Evolutionary conservation across 139 green algal genomes (phyloP), one percentile per base, ranked within the genome.

Genomic region (Nannochloris sp.): DNA sequence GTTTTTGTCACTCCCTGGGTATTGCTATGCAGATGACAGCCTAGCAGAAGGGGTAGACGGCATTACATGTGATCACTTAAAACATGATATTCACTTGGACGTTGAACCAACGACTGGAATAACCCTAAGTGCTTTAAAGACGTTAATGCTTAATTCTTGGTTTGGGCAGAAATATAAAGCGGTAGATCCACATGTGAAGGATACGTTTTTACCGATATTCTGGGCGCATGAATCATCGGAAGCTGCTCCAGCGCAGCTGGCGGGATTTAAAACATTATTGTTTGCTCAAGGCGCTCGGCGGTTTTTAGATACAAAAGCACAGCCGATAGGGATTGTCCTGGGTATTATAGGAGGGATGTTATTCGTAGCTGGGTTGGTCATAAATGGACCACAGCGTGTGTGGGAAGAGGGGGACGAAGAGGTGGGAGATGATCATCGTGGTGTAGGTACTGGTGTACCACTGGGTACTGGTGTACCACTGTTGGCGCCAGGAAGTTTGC

Each of bases 131-230:
- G 79, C 62, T 10, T 69, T 59, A 24, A 74, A 83, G 62, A 60
- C 68, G 4, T 51, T 85, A 15, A 80, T 81, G 74, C 46, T 85
- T 54, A 82, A 62, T 62, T 68, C 23, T 37, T 69, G 70, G 61
- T 79, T 69, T 65, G 58, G 72, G 15, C 27, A 27, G 5, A 47
- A 27, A 57, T 81, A 68, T 68, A 14, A n/a, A 31, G 39, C 45
- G 13, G 47, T 86, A 1, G 78, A 86, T 14, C 56, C 61, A 4
- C 25, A 70, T n/a, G 55, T 81, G 19, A 58, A 61, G n/a, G 55
- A 70, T n/a, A 84, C 78, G 1, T 73, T 63, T 46, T 61, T 85
- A 19, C 79, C 79, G 24, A 75, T 85, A n/a, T 83, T 85, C 47
- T 83, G 79, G 79, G 73, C 58, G 4, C 64, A 86, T 10, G 73